Percentiles rank a stretch among this genome's conserved stretches.
These are phyloP conservation scores for Trebouxia sp. DNA, from an alignment of 139 green algal species.

Conservation along the genomic window DNA sequence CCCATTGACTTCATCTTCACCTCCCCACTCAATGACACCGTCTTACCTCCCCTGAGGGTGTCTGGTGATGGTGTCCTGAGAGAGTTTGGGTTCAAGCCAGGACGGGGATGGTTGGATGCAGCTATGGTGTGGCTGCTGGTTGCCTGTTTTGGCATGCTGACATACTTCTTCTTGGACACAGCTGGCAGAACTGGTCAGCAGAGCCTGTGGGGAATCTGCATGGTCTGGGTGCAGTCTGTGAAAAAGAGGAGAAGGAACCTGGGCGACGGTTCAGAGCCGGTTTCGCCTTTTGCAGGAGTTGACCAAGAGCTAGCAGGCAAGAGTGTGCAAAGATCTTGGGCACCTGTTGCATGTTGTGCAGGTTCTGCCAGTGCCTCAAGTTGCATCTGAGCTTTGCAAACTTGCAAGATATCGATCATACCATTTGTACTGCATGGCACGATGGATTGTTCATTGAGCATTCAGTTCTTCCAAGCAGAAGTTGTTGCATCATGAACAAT, in stretches of 20 bases:
- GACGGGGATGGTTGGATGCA: constrained; percentile 18
- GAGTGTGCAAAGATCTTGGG: too few relatives aligned
- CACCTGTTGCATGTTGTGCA: too few relatives aligned
- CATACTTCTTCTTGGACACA: constrained; percentile 20
- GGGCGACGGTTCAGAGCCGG: neutral
- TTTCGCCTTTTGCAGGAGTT: neutral
- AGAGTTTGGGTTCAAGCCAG: constrained; percentile 64
- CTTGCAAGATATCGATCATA: too few relatives aligned
- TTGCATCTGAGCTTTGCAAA: too few relatives aligned
- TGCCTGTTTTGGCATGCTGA: constrained; percentile 22
- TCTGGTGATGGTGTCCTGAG: constrained; percentile 64
- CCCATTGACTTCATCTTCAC: constrained; percentile 67
- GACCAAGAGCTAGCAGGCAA: constrained; percentile 10
- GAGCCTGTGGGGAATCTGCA: constrained; percentile 8
- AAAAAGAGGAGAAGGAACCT: constrained; percentile 11
- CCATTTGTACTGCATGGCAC: too few relatives aligned
- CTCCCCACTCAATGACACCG: constrained; percentile 44
- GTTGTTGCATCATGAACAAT: too few relatives aligned
- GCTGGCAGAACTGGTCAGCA: constrained; percentile 14
- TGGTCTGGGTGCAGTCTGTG: neutral
- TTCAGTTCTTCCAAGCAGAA: too few relatives aligned
- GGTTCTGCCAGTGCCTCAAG: too few relatives aligned
- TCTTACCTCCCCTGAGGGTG: constrained; percentile 61
- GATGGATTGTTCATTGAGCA: too few relatives aligned
- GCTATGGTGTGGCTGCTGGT: constrained; percentile 21